Evolutionary conservation across 2,329 filamentous ascomycete genomes (phyloP), one percentile per base, ranked within the genome.

Genomic region (Trichoderma atroviride): DNA sequence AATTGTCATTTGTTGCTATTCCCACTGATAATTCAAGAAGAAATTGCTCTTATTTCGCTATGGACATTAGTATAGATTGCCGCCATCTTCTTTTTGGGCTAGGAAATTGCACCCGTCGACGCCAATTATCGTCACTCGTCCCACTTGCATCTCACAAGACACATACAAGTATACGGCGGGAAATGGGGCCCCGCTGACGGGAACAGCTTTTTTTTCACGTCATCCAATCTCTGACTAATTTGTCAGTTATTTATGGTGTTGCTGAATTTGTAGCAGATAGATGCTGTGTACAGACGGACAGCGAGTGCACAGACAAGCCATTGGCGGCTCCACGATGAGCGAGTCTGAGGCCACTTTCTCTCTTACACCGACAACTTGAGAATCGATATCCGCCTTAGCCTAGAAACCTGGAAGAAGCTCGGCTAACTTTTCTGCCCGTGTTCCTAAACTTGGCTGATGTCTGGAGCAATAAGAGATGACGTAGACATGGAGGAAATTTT

Each of bases 141-240:
- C 62, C 53, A 65, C 53, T 33, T 35, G 29, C 52, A 65, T 22
- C 55, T 56, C 27, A 31, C 19, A 22, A 22, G 19, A 43, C 16
- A 19, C 19, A 11, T 37, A n/a, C 40, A 19, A 10, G 4, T 37
- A 35, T 29, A 65, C 4, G 5, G 47, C 14, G 53, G 53, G 52
- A 65, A 57, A 57, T 57, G 62, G 53, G 62, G 53, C 53, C 52
- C 53, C 62, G 62, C 53, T 35, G 16, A 31, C 37, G 53, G 47
- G 59, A 53, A 11, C 37, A 50, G 4, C 35, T 35, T 1, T 3
- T 1, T n/a, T 57, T 57, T 33, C 62, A 65, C 40, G 50, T 67
- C 29, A 47, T 58, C 33, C 53, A 35, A 50, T 52, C 43, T 52
- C 37, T 27, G 16, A 27, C 27, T 33, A 35, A 33, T 37, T 56